Evolutionary conservation across 495 filamentous ascomycete genomes (phyloP), one percentile per base, ranked within the genome.

Genomic region (Aspergillus steynii): DNA sequence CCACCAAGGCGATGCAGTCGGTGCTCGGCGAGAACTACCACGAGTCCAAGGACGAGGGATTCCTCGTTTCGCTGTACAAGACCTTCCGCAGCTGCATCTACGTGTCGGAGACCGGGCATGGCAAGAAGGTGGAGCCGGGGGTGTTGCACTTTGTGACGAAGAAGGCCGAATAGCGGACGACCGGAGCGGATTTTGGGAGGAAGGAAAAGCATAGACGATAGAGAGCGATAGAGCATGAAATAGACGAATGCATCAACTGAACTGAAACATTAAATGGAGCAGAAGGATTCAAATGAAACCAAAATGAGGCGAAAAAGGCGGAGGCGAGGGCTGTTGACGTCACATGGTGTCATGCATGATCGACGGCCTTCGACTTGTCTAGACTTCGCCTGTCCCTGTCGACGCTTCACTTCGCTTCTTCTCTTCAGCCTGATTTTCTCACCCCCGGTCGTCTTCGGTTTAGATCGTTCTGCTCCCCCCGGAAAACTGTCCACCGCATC

Each of bases 21-120:
- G 81, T 94, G 67, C 91, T 96, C 82, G 92, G 92, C 65, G 74
- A 83, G 55, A 88, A 92, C 78, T 96, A 96, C 77, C 87, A 88
- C 58, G 73, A 88, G 53, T 81, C 92, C 69, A 86, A 69, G 55
- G 61, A 65, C 2, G 59, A 63, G 59, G 57, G 64, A 32, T 69
- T 69, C 64, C 50, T 69, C n/a, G 62, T 65, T 10, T 67, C 64
- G 2, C 58, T 69, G 49, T 54, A 65, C 61, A 47, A 55, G 32
- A 69, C 67, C 1, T 69, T 69, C 64, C 61, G 67, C 14, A 64
- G 61, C 54, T 69, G 67, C 57, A 67, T 69, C 20, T 69, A 69
- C 53, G 67, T 69, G 3, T 66, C 67, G 0, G 61, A 66, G 37
- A 42, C 12, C 5, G 31, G 6, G 31, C 31, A 5, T 3, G 31